Base-by-base conservation (phyloP, 139 green algal genomes). In the Spirogloea muscicola region DNA sequence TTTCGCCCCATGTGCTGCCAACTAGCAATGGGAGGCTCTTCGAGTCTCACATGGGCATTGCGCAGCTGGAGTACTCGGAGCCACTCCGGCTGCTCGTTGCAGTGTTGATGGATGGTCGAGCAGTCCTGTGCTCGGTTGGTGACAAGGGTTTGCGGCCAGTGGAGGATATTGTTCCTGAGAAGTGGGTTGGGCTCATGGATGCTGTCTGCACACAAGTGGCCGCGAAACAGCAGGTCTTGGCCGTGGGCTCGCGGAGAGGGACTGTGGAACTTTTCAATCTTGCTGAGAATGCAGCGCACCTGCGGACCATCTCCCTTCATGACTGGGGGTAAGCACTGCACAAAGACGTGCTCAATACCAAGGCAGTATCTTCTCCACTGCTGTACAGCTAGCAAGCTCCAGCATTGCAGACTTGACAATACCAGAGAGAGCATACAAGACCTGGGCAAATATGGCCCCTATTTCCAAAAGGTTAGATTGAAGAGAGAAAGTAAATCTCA, bases 241-340 rank as follows among this genome's bases (percentile, higher is more conserved):
- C 76, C 0, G 76, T 81, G 9, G 76, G 76, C 7, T 51, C 57
- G 10, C 33, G 25, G n/a, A 3, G 74, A 1, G 76, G 69, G 2
- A 74, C 58, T 3, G 76, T 83, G 3, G 76, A 80, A 13, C 57
- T 83, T 25, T 83, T 80, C 41, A 36, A 74, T 37, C 42, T 83
- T 13, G 9, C 69, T 3, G 34, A 80, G 25, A 74, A 49, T 44
- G 34, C 67, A 3, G 33, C n/a, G 25, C 33, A 81, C 21, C 36
- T 81, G 2, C 51, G 49, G 1, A 81, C 57, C 21, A 6, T 80
- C 1, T 80, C 76, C 0, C 43, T 83, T 0, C 34, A 74, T 29
- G 76, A 83, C 69, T 83, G 76, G 76, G 76, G 76, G 34, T 81
- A 40, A 51, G 43, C 5, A 39, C 41, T 55, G 46, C 21, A 21